Conservation (phyloP, 2,329 filamentous ascomycete genomes). For the Xylariaceae sp. region DNA sequence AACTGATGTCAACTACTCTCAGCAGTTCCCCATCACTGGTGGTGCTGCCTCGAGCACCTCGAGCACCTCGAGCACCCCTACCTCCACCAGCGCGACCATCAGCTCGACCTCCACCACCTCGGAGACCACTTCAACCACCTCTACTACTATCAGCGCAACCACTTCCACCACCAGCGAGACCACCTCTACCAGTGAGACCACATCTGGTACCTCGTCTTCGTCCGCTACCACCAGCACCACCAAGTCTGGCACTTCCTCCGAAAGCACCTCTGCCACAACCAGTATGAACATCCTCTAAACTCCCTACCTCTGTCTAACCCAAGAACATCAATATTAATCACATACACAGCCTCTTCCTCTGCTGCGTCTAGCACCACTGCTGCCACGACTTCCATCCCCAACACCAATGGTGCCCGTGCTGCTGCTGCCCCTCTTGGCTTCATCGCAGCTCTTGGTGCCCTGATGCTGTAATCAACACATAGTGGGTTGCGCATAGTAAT, state of each 20-base stretch:
- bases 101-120: slow-evolving; percentile 2
- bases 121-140: background rate
- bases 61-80: background rate
- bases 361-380: slow-evolving; percentile 10
- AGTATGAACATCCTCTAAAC: slow-evolving; percentile 6
- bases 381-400: slow-evolving; percentile 18
- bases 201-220: background rate
- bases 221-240: slow-evolving; percentile 5
- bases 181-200: background rate
- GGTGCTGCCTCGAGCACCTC: slow-evolving; percentile 18
- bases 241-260: slow-evolving; percentile 1
- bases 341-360: slow-evolving; percentile 12
- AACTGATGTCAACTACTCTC: slow-evolving; percentile 41
- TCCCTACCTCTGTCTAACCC: background rate
- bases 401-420: slow-evolving; percentile 26
- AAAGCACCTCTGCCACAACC: slow-evolving; percentile 3
- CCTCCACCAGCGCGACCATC: slow-evolving; percentile 14
- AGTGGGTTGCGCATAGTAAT: too few relatives aligned
- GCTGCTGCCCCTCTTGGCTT: slow-evolving; percentile 21
- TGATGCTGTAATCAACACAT: background rate
- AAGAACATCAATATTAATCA: background rate
- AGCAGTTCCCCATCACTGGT: slow-evolving; percentile 35
- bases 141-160: background rate
- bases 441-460: background rate
- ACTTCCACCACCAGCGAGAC: background rate